A percentile compares a stretch with the other conserved stretches of the same genome.
Conservation (phyloP, 116 monocot genomes). For the Trichopus zeylanicus region DNA sequence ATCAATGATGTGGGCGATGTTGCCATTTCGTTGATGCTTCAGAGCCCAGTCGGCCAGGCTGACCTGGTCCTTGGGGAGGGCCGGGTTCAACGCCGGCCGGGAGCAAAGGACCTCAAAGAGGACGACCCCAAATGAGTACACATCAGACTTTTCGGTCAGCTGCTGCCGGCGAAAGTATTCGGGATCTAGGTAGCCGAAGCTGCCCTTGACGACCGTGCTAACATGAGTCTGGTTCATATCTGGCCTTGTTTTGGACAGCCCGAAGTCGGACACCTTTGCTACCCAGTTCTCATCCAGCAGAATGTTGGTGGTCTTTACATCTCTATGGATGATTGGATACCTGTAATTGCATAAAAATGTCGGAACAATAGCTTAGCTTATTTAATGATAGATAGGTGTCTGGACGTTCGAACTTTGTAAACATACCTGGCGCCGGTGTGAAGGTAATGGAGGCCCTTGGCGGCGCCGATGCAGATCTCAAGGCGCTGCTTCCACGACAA, state of each 20-base stretch:
- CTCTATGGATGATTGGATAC: slow-evolving; percentile 93
- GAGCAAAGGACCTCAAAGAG: slow-evolving; percentile 81
- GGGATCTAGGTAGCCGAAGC: slow-evolving; percentile 88
- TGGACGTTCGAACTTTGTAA: too few relatives aligned
- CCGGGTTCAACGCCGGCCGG: slow-evolving; percentile 61
- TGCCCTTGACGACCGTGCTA: slow-evolving; percentile 94
- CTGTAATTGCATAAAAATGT: too few relatives aligned
- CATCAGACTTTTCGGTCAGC: slow-evolving; percentile 83
- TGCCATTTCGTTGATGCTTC: slow-evolving; percentile 27
- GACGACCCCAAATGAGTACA: slow-evolving; percentile 91
- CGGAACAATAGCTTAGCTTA: too few relatives aligned
- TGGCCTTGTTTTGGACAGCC: slow-evolving; percentile 77
- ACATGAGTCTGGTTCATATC: slow-evolving; percentile 68
- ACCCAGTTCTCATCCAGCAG: slow-evolving; percentile 82
- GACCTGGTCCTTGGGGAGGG: slow-evolving; percentile 61
- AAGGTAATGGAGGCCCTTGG: slow-evolving; percentile 84
- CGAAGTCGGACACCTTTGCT: slow-evolving; percentile 93
- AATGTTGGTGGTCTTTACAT: slow-evolving; percentile 97
- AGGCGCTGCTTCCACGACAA: slow-evolving; percentile 75
- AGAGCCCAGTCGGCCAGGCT: slow-evolving; percentile 79
- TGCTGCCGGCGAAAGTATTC: slow-evolving; percentile 90
- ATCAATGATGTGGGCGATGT: slow-evolving; percentile 49
- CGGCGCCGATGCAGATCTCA: slow-evolving; percentile 83
- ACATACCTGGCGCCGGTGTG: slow-evolving; percentile 96
- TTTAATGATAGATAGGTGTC: too few relatives aligned